A percentile compares a stretch with the other conserved stretches of the same genome.
These are phyloP conservation scores for Pseudogymnoascus sp. DNA, from an alignment of 2,329 filamentous ascomycete species.

Conservation along the genomic window DNA sequence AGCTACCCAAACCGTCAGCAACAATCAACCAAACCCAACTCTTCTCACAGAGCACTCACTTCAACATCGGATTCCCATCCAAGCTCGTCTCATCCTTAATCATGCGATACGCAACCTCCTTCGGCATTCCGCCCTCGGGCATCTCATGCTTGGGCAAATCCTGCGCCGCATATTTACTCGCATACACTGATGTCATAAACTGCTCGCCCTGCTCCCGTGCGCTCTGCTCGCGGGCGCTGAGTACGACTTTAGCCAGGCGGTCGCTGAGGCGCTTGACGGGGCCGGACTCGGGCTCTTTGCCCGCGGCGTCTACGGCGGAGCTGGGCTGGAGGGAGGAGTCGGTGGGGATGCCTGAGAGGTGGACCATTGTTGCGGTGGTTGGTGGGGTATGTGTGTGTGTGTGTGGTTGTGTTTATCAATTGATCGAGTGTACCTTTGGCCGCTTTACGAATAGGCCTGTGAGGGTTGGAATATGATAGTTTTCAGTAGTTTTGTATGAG, in stretches of 20 bases:
- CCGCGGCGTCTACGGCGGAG: conserved; percentile 31
- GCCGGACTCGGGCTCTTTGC: conserved; percentile 21
- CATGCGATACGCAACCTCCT: conserved; percentile 89
- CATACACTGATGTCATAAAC: conserved; percentile 58
- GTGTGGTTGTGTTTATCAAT: too few relatives aligned
- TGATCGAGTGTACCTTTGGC: neutral
- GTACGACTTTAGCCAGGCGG: conserved; percentile 41
- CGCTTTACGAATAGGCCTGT: neutral
- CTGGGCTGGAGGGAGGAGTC: conserved; percentile 21
- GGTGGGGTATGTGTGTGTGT: too few relatives aligned
- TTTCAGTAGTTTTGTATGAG: neutral
- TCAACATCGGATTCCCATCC: conserved; percentile 85
- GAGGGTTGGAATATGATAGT: neutral
- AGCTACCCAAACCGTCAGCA: conserved; percentile 41
- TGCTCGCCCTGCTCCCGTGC: neutral
- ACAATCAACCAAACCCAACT: neutral
- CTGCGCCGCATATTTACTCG: conserved; percentile 72
- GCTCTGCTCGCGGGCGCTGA: conserved; percentile 26
- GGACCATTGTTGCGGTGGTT: conserved; percentile 38
- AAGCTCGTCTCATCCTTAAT: conserved; percentile 92
- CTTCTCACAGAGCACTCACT: conserved; percentile 42
- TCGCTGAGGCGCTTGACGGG: conserved; percentile 29
- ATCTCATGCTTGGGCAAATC: conserved; percentile 81
- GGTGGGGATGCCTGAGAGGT: conserved; percentile 39
- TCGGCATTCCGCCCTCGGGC: conserved; percentile 85